phyloP scores from a whole-genome alignment of 208 protist genomes.

The Novymonas esmeraldas region DNA sequence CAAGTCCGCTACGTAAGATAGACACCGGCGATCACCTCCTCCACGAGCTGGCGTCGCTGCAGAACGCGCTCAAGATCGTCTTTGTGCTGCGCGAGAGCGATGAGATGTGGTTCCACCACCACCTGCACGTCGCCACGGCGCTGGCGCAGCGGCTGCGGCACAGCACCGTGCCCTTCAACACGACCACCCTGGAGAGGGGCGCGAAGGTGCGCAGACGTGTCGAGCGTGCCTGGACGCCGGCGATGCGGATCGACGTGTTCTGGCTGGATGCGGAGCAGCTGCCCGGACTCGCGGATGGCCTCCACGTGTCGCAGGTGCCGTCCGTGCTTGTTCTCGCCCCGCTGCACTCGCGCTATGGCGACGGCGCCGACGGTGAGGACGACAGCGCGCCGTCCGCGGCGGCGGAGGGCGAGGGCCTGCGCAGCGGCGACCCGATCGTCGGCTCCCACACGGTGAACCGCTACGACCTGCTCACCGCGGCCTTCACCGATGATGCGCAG shows the following conservation, averaged over 20 bases:
- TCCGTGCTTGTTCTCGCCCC: constrained; percentile 33
- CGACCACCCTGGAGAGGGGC: constrained; percentile 2
- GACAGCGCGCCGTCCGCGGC: constrained; percentile 1
- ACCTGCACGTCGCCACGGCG: constrained; percentile 33
- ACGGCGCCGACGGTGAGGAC: constrained; percentile 5
- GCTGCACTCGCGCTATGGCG: constrained; percentile 20
- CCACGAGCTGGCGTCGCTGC: constrained; percentile 27
- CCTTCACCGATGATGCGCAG: constrained; percentile 23
- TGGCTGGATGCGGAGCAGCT: constrained; percentile 58
- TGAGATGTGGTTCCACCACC: constrained; percentile 36
- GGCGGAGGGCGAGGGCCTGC: constrained; percentile 5
- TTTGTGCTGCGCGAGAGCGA: constrained; percentile 59
- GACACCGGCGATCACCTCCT: constrained; percentile 28
- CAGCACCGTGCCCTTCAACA: constrained; percentile 26
- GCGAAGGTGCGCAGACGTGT: constrained; percentile 17
- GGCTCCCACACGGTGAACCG: constrained; percentile 39
- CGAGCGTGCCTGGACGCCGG: constrained; percentile 20
- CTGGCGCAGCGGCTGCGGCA: constrained; percentile 27
- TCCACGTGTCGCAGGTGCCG: constrained; percentile 38
- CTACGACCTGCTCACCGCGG: constrained; percentile 37
- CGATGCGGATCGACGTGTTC: constrained; percentile 28
- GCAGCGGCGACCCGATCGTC: constrained; percentile 18
- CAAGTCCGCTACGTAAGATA: constrained; percentile 38
- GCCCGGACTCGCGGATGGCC: constrained; percentile 24
- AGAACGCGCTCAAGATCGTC: constrained; percentile 38